Evolutionary conservation across 148 eudicot genomes (phyloP).

Genomic region (Arctostaphylos glauca): DNA sequence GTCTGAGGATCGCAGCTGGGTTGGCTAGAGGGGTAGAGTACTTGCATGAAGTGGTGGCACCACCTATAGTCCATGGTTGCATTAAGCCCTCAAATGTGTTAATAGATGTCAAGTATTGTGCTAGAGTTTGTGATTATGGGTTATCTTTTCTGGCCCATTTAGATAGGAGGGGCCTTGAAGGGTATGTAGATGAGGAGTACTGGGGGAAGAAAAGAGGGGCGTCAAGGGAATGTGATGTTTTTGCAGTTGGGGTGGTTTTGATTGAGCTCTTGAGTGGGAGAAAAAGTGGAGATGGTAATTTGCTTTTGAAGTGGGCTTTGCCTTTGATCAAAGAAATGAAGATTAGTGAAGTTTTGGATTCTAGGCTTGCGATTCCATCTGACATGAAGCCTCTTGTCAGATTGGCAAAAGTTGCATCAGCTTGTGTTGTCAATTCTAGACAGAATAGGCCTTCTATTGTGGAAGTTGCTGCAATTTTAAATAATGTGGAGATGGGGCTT

Average conservation of each 20-base stretch:
- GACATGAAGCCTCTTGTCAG: conserved; percentile 56
- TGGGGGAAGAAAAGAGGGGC: conserved; percentile 49
- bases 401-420: conserved; percentile 73
- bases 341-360: conserved; percentile 64
- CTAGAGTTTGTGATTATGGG: conserved; percentile 78
- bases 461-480: conserved; percentile 66
- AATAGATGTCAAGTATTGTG: conserved; percentile 57
- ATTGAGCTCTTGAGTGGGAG: conserved; percentile 84
- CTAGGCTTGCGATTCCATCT: conserved; percentile 49
- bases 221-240: conserved; percentile 84
- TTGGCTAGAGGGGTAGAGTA: conserved; percentile 80
- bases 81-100: conserved; percentile 75
- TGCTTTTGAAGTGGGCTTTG: conserved; percentile 73
- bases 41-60: conserved; percentile 72
- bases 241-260: conserved; percentile 81
- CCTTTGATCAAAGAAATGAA: conserved; percentile 80
- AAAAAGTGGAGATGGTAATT: conserved; percentile 53
- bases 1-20: conserved; percentile 61
- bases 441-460: conserved; percentile 59
- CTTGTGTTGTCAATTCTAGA: conserved; percentile 83
- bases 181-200: conserved; percentile 89
- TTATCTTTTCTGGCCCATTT: conserved; percentile 54
- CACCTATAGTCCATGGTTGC: conserved; percentile 76
- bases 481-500: conserved; percentile 43
- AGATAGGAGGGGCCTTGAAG: conserved; percentile 46